Base-by-base conservation (phyloP, 805 yeast species). In the Candida insectalens region DNA sequence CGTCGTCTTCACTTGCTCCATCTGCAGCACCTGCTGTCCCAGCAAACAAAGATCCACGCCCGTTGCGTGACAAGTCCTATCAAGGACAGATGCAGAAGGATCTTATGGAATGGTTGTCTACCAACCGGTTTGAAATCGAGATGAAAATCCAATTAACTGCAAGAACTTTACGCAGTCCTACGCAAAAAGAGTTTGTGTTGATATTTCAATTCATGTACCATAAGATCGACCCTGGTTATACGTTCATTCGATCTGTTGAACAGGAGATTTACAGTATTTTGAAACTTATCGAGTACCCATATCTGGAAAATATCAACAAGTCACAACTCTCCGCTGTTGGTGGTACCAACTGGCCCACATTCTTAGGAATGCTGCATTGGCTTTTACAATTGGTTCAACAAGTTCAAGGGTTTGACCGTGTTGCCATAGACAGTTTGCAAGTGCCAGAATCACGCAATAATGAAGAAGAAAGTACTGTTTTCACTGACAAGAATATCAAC, bases 261-360 rank as follows among this genome's bases (percentile, higher is more conserved):
- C 66, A 71, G 31, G 96, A 87, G 41, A 81, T 85, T 3, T 80
- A 77, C 40, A 66, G 70, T 14, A 58, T 83, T 14, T 59, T 87
- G 45, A 78, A 74, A 49, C 65, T 65, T 25, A 53, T 85, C 39
- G 72, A 71, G 32, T 87, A 87, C 47, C 96, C 96, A 2, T 84
- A 79, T 51, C 55, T 84, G 37, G 94, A 82, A 27, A 63, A 83
- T 0, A 76, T 88, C 26, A 83, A 80, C 53, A 78, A 87, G 48
- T 79, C 92, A 1, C 94, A 84, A 50, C 77, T 87, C 25, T 74
- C 87, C 25, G 95, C 95, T 0, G 95, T 84, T 9, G 95, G 95
- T 5, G 94, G 95, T 3, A 76, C 80, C 32, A 77, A 76, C 43
- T 87, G 96, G 96, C 85, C 83, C 9, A 69, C 70, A 6, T 83